Base-by-base conservation (phyloP, 805 yeast genomes). In the Ascoidea rubescens region DNA sequence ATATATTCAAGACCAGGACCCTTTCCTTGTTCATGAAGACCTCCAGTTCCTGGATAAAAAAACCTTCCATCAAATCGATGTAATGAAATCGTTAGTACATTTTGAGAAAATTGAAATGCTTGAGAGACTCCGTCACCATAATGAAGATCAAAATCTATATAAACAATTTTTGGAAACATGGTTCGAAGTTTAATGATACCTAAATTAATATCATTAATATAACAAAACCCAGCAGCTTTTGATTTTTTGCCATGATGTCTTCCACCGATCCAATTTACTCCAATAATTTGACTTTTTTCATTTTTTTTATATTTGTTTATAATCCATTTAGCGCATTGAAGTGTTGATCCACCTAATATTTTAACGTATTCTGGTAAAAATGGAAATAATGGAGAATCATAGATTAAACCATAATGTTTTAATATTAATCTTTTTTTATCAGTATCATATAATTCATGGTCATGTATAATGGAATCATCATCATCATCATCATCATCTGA, bases 101-200 rank as follows among this genome's bases (percentile, higher is more conserved):
- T 74, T 45, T 71, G 68, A 1, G 84, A 75, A 54, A 66, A 71
- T 55, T 70, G 65, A 64, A 82, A 84, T 0, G 88, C 87, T 2
- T 69, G 67, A 50, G 82, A 82, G 5, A 85, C 91, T 0, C 89
- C 95, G 62, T 85, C 90, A 0, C 91, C 90, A 63, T 84, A 90
- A 62, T 85, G 95, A 5, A 85, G 62, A 63, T 85, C 95, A 5
- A 85, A 64, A 62, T 85, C 95, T 4, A 85, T 62, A 58, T 85
- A 85, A 59, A 80, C 66, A 1, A 85, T 68, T 43, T 63, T 72
- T 8, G 67, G 62, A 59, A 66, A 79, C 28, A 58, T 60, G 30
- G 69, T 67, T 42, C 90, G 62, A 12, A 84, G 67, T 45, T 68
- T 64, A 48, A 72, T 68, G 4, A 84, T 79, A 0, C 77, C 74